phyloP scores from a whole-genome alignment of 2,329 filamentous ascomycete genomes.

The Gaeumannomyces tritici region DNA sequence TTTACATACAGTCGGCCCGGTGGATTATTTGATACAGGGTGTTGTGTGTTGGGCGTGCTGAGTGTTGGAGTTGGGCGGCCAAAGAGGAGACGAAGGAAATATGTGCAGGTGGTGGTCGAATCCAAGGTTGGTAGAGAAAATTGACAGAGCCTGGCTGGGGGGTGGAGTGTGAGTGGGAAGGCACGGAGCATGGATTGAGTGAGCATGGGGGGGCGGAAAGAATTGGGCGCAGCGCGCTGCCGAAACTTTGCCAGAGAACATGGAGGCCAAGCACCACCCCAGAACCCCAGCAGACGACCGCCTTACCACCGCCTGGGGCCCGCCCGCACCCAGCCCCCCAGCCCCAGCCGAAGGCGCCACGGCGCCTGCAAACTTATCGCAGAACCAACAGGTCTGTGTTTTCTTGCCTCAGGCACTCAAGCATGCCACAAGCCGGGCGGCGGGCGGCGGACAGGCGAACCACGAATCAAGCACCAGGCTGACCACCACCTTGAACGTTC shows the following conservation, averaged over 20 bases:
- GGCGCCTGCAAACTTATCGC: not conserved
- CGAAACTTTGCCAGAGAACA: not conserved
- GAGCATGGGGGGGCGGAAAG: not conserved
- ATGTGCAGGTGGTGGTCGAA: not conserved
- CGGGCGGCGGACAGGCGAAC: not conserved
- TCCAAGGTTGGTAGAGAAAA: not conserved
- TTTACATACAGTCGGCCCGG: constrained; percentile 9
- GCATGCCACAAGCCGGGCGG: not conserved
- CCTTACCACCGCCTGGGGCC: not conserved
- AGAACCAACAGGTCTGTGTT: not conserved
- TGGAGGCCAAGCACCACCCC: too few relatives aligned
- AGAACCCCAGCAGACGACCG: not conserved
- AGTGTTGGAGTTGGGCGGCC: constrained; percentile 12
- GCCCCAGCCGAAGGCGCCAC: not conserved
- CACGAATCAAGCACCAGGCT: not conserved
- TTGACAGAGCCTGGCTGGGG: constrained; percentile 1
- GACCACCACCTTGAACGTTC: not conserved
- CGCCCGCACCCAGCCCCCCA: not conserved
- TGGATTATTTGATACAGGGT: constrained; percentile 8
- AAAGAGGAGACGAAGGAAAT: not conserved
- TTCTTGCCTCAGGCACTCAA: not conserved
- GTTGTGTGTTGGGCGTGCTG: constrained; percentile 14
- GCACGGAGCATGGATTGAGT: not conserved
- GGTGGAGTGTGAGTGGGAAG: constrained; percentile 1
- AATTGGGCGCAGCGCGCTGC: not conserved